A percentile compares a stretch with the other conserved stretches of the same genome.
Conservation (phyloP, 2,329 filamentous ascomycete species). For the Epichloe bromicola region DNA sequence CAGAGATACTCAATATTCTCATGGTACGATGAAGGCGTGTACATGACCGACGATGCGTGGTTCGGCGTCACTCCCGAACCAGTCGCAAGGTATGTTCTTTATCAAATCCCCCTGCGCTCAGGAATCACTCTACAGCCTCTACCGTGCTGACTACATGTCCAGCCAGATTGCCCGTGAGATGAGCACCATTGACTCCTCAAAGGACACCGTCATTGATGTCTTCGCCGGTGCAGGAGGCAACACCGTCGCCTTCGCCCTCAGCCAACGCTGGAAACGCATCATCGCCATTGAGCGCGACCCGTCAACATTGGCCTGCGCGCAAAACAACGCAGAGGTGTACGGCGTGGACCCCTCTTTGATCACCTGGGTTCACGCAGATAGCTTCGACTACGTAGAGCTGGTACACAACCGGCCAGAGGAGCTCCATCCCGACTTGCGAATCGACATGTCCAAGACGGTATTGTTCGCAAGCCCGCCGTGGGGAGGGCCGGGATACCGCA, state of each 20-base stretch:
- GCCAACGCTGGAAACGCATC: slow-evolving; percentile 65
- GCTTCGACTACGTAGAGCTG: slow-evolving; percentile 57
- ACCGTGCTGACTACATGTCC: slow-evolving; percentile 4
- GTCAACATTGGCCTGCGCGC: slow-evolving; percentile 72
- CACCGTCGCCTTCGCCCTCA: slow-evolving; percentile 82
- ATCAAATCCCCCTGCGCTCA: neutral
- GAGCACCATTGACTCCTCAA: slow-evolving; percentile 37
- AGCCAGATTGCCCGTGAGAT: slow-evolving; percentile 69
- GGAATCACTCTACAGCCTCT: neutral
- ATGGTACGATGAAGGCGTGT: slow-evolving; percentile 74
- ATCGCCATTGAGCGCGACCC: slow-evolving; percentile 82
- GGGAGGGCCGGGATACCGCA: slow-evolving; percentile 44
- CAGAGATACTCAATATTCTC: slow-evolving; percentile 83
- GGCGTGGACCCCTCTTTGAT: slow-evolving; percentile 60
- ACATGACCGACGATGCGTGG: slow-evolving; percentile 89
- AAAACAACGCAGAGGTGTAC: slow-evolving; percentile 81
- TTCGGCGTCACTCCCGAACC: slow-evolving; percentile 94
- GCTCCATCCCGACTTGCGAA: slow-evolving; percentile 25
- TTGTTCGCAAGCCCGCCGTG: slow-evolving; percentile 48
- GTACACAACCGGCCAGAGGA: slow-evolving; percentile 22
- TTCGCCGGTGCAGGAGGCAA: slow-evolving; percentile 93
- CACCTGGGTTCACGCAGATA: slow-evolving; percentile 78
- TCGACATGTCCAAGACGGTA: slow-evolving; percentile 29
- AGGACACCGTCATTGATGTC: slow-evolving; percentile 65
- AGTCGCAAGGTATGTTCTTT: slow-evolving; percentile 56